Conservation (phyloP, 768 basidiomycete species). For the Boletus edulis region DNA sequence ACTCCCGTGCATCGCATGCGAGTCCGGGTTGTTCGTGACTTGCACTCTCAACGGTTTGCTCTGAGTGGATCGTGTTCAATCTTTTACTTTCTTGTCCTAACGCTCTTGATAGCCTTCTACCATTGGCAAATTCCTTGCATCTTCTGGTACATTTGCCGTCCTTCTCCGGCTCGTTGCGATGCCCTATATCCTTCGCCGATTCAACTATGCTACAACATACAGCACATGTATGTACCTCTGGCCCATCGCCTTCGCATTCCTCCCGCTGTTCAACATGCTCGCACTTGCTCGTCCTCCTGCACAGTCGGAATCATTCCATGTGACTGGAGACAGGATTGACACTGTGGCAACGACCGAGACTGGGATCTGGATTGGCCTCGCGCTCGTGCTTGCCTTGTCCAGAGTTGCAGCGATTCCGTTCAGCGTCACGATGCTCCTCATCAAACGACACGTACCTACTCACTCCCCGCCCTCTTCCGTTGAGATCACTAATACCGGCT, state of each 20-base stretch:
- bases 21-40: too few species aligned
- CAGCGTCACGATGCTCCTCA: conserved; percentile 58
- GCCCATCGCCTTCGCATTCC: neutral
- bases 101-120: conserved; percentile 40
- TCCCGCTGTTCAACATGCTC: conserved; percentile 5
- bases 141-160: conserved; percentile 45
- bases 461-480: too few species aligned
- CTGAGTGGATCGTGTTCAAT: too few species aligned
- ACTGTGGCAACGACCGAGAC: neutral
- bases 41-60: too few species aligned
- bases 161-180: conserved; percentile 47
- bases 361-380: conserved; percentile 48
- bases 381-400: conserved; percentile 38
- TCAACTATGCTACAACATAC: conserved; percentile 5
- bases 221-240: conserved; percentile 6
- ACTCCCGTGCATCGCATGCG: too few species aligned
- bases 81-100: neutral
- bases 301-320: neutral
- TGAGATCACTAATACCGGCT: too few species aligned
- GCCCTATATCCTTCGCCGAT: conserved; percentile 30
- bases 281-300: neutral
- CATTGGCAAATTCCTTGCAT: conserved; percentile 55
- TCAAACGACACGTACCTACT: conserved; percentile 38
- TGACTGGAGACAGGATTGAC: neutral
- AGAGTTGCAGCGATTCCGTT: conserved; percentile 14